phyloP scores from a whole-genome alignment of 495 filamentous ascomycete genomes.

The Xylaria cubensis region DNA sequence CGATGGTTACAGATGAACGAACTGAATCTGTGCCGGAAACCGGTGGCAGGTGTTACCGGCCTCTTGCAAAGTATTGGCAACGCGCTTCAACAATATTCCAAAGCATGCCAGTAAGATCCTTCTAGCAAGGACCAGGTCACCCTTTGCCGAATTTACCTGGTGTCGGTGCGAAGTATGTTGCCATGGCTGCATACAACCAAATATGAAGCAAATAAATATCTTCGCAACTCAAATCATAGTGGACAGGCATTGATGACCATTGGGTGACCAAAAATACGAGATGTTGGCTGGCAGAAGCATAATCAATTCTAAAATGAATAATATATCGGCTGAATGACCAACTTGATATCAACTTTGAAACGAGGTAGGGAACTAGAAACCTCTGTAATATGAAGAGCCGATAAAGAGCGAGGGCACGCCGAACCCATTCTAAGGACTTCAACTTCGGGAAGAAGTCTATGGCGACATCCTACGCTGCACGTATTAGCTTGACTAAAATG shows the following conservation, averaged over 20 bases:
- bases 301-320: background rate
- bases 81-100: too few species aligned
- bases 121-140: too few species aligned
- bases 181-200: too few species aligned
- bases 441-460: background rate
- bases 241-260: background rate
- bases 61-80: too few species aligned
- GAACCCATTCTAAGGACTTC: background rate
- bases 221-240: background rate
- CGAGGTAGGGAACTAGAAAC: background rate
- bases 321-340: background rate
- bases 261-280: background rate
- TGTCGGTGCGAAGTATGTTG: too few species aligned
- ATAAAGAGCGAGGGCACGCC: background rate
- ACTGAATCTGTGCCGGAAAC: too few species aligned
- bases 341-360: background rate
- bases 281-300: background rate
- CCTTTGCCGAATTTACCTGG: too few species aligned
- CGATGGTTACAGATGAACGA: too few species aligned
- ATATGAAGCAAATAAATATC: background rate
- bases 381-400: background rate
- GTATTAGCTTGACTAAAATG: background rate
- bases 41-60: too few species aligned
- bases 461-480: background rate
- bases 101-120: too few species aligned